phyloP scores from a whole-genome alignment of 306 rosid species.

The Chamaecrista fasciculata region DNA sequence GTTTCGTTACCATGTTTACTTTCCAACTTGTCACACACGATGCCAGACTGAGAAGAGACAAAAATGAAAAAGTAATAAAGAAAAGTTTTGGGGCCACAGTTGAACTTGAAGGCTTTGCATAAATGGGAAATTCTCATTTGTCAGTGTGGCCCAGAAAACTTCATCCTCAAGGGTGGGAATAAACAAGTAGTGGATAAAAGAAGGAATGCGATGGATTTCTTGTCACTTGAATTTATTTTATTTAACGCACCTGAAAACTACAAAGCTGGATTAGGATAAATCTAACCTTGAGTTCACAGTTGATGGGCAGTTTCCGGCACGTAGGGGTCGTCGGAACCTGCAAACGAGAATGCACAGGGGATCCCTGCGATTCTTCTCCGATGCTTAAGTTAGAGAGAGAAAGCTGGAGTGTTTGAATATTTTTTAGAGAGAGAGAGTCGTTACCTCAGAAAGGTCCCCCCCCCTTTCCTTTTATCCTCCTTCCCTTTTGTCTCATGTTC shows the following conservation, averaged over 20 bases:
- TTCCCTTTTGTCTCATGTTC: too few relatives aligned
- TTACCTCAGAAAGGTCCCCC: too few relatives aligned
- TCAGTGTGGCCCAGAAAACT: conserved; percentile 24
- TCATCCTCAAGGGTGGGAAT: conserved; percentile 6
- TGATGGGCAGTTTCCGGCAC: too few relatives aligned
- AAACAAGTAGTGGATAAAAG: neutral
- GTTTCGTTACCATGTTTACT: neutral
- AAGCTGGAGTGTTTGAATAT: too few relatives aligned
- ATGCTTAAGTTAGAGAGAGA: too few relatives aligned
- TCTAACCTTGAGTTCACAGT: too few relatives aligned
- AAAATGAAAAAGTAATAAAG: conserved; percentile 18
- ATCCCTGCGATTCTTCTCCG: too few relatives aligned
- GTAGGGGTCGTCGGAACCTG: too few relatives aligned
- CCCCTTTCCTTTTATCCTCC: too few relatives aligned
- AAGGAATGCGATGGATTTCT: neutral
- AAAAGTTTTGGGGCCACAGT: neutral
- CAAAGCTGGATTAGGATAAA: too few relatives aligned
- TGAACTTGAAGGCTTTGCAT: neutral
- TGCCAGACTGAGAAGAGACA: conserved; percentile 5
- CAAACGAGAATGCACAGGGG: too few relatives aligned
- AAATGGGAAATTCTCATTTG: conserved; percentile 20
- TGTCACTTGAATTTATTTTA: neutral
- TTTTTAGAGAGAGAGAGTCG: too few relatives aligned
- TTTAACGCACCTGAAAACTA: neutral
- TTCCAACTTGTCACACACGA: neutral